These are phyloP conservation scores for Ophiocordyceps australis DNA, from an alignment of 2,329 filamentous ascomycete genomes.

Conservation along the genomic window DNA sequence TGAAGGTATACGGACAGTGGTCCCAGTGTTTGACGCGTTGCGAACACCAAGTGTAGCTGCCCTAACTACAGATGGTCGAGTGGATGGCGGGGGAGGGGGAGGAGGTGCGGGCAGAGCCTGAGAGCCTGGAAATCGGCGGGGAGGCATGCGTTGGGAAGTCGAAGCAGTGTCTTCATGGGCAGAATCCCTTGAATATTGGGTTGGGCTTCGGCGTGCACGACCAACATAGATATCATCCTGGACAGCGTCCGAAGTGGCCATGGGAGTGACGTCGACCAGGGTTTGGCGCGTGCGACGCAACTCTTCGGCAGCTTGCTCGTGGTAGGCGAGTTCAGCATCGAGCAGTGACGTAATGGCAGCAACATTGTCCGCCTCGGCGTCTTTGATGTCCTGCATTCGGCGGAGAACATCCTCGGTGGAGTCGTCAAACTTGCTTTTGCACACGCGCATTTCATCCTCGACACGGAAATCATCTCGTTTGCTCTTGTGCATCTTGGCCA, in stretches of 20 bases:
- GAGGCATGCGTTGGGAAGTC: slow-evolving; percentile 21
- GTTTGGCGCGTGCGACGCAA: slow-evolving; percentile 36
- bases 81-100: slow-evolving; percentile 14
- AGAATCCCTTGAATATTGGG: slow-evolving; percentile 24
- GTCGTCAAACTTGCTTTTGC: slow-evolving; percentile 94
- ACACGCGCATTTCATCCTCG: slow-evolving; percentile 78
- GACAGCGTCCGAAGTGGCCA: slow-evolving; percentile 3
- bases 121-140: slow-evolving; percentile 18
- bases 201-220: slow-evolving; percentile 28
- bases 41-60: slow-evolving; percentile 19
- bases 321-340: slow-evolving; percentile 77
- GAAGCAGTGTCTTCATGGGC: slow-evolving; percentile 6
- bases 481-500: slow-evolving; percentile 79
- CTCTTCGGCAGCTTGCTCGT: slow-evolving; percentile 79
- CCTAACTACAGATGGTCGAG: slow-evolving; percentile 16
- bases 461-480: slow-evolving; percentile 87
- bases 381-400: slow-evolving; percentile 92
- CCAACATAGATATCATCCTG: slow-evolving; percentile 6
- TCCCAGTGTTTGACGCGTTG: slow-evolving; percentile 5
- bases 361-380: slow-evolving; percentile 70
- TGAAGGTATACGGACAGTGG: no score
- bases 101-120: slow-evolving; percentile 8
- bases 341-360: slow-evolving; percentile 65
- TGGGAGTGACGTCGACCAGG: slow-evolving; percentile 16
- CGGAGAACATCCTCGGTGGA: slow-evolving; percentile 80